Evolutionary conservation across 352 stramenopile genomes (phyloP), one percentile per base, ranked within the genome.

Genomic region (Phytophthora sansomeana): DNA sequence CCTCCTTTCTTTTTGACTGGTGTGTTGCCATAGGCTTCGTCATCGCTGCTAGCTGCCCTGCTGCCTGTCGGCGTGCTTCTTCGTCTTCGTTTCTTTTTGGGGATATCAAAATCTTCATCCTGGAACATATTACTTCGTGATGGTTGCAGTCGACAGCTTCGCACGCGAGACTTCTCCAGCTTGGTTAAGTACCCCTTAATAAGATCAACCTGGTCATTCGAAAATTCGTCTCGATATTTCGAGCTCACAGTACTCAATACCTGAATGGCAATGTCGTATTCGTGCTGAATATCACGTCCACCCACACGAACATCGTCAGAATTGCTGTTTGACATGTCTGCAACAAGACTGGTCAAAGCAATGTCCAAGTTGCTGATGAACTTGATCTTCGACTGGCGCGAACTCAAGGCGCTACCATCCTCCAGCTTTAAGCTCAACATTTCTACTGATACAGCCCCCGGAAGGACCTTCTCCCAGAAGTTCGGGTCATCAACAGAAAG

Each of bases 401-500:
- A 93, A 24, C 70, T 90, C 38, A 96, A 56, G 0, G 87, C 87
- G 52, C 85, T 93, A 3, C 89, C 83, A 63, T 96, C 90, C 49
- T 97, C 90, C n/a, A 96, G 76, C 57, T 95, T 95, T 19, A 92
- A 69, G 30, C 79, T 93, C 26, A 96, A 57, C 88, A 95, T 95
- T 72, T 96, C 87, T 7, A 96, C 84, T 9, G 84, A 93, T 43
- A 96, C 89, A 16, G 81, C 87, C 7, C 89, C 89, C 5, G 86
- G 83, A 17, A 98, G 58, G 38, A 98, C 93, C 49, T 97, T 97
- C 42, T 97, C 89, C 96, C 96, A 99, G 53, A 99, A 99, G 35
- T 98, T 97, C 1, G 96, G 95, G 61, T 99, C 96, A 68, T 99
- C 95, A 7, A 99, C 92, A 42, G 97, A 93, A 26, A 99, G 70